phyloP scores from a whole-genome alignment of 768 basidiomycete genomes.

The Mycena galericulata region DNA sequence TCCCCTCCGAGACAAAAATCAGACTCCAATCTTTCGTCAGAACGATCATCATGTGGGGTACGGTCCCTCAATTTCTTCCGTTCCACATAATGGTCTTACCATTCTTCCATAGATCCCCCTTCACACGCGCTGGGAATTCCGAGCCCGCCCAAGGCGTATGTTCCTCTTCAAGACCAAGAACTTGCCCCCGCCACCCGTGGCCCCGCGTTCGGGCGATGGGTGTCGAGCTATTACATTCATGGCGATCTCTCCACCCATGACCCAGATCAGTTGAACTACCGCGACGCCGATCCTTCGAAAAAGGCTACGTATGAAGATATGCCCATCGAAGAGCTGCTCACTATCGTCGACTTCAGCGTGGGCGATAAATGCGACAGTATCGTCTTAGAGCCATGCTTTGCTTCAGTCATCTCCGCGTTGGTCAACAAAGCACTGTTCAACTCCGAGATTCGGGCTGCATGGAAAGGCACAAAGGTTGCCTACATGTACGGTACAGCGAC shows the following conservation, averaged over 20 bases:
- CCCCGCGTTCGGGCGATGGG: conserved; percentile 24
- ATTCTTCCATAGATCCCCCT: neutral
- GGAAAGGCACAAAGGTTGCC: neutral
- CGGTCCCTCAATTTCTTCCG: neutral
- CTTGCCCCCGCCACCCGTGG: conserved; percentile 19
- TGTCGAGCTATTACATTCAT: conserved; percentile 26
- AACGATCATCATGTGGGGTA: conserved; percentile 44
- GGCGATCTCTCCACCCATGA: conserved; percentile 12
- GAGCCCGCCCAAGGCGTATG: neutral
- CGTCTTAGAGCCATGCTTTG: conserved; percentile 4
- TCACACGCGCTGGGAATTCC: conserved; percentile 22
- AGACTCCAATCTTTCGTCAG: conserved; percentile 35
- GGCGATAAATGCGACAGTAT: conserved; percentile 16
- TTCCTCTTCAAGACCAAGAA: conserved; percentile 13
- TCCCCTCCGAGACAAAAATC: conserved; percentile 24
- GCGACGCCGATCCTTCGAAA: neutral
- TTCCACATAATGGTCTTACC: neutral
- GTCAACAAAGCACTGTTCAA: conserved; percentile 4
- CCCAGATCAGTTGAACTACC: conserved; percentile 1
- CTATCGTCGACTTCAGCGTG: neutral
- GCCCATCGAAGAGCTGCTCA: neutral
- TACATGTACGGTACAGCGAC: neutral
- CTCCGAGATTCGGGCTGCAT: neutral
- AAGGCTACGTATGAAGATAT: conserved; percentile 1
- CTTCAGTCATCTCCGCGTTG: neutral